Conservation (phyloP, 768 basidiomycete genomes). For the Suillus occidentalis region DNA sequence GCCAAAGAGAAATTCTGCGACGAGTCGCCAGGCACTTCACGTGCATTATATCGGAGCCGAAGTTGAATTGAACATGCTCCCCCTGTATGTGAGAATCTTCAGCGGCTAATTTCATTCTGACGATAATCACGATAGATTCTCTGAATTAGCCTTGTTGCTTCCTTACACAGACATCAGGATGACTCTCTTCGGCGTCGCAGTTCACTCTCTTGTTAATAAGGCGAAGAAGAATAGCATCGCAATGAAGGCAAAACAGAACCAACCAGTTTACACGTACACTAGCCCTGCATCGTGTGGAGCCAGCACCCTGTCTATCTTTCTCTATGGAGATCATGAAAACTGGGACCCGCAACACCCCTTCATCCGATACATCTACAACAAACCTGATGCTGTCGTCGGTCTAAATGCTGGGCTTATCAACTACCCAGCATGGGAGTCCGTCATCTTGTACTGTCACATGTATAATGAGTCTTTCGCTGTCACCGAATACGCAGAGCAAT, state of each 20-base stretch:
- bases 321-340: slow-evolving; percentile 28
- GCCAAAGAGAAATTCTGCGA: slow-evolving; percentile 21
- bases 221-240: slow-evolving; percentile 33
- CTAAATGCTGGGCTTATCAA: slow-evolving; percentile 39
- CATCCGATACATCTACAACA: slow-evolving; percentile 12
- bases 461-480: slow-evolving; percentile 32
- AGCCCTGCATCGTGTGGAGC: slow-evolving; percentile 38
- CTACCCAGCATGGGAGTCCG: slow-evolving; percentile 38
- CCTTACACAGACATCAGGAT: slow-evolving; percentile 46
- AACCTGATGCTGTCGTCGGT: slow-evolving; percentile 44
- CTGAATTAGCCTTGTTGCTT: slow-evolving; percentile 47
- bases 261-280: slow-evolving; percentile 36
- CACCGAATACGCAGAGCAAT: slow-evolving; percentile 38
- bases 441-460: slow-evolving; percentile 31
- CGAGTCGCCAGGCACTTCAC: slow-evolving; percentile 27
- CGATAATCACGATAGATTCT: slow-evolving; percentile 33
- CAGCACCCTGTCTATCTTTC: slow-evolving; percentile 38
- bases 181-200: slow-evolving; percentile 38
- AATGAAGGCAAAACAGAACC: slow-evolving; percentile 26
- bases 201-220: slow-evolving; percentile 31
- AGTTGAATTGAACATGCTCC: slow-evolving; percentile 40
- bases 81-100: slow-evolving; percentile 32
- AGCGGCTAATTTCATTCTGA: background rate
- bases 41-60: slow-evolving; percentile 41
- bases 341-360: slow-evolving; percentile 26